Base-by-base conservation (phyloP, 2,329 filamentous ascomycete species). In the Alternaria viburni region DNA sequence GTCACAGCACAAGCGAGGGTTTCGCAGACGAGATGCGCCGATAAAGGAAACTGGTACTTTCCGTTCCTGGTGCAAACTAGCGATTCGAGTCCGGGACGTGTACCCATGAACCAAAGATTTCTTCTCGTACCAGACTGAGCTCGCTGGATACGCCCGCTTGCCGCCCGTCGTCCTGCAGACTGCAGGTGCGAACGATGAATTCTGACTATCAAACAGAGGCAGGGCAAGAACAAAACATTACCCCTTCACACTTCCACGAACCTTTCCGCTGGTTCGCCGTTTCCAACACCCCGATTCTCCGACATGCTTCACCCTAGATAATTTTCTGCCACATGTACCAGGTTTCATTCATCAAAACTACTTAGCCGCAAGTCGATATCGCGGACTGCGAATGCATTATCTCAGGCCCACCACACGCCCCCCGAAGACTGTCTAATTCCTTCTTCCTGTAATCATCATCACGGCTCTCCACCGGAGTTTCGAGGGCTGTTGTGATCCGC, bases 391-490 rank as follows among this genome's bases (percentile, higher is more conserved):
- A 41, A 41, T 17, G 36, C 36, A 41, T 41, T 15, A 51, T 21
- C 49, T 12, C 49, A 51, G 12, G 17, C 17, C 11, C 28, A 8
- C 36, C 36, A 41, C 36, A 41, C 58, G 19, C 32, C 4, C 56
- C 25, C 58, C 60, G 43, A 46, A 36, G 21, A 21, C 49, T 25
- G 19, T 57, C 59, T 54, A 58, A 51, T 51, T 28, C 49, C 44
- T 52, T 43, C 17, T 51, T 49, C 23, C 52, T 41, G 44, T 61
- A 25, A 54, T 54, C 43, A 50, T 36, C n/a, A 25, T 52, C 32
- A 58, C 69, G 69, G 69, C 65, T 72, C 70, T 67, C 70, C 70
- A 67, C 62, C 69, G 68, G 69, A 57, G 13, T 45, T 30, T 50
- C 7, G 6, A n/a, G 43, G 8, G 21, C 25, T 58, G 21, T 51